Evolutionary conservation across 805 yeast species (phyloP), one percentile per base, ranked within the genome.

Genomic region (Clavispora phyllophila): DNA sequence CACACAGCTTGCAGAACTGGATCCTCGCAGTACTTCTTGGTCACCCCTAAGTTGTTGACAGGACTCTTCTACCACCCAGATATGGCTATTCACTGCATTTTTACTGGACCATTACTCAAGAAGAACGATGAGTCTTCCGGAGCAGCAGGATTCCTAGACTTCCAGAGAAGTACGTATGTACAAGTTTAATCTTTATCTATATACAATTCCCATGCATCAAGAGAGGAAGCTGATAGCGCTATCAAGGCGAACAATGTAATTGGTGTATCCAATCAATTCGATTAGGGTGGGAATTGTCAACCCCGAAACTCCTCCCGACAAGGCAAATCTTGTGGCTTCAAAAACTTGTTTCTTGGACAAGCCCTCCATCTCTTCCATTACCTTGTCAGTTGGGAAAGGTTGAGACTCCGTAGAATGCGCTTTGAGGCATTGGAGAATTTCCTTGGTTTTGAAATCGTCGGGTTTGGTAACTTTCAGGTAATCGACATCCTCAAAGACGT

Each of bases 31-130:
- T 91, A 89, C 59, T 89, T 93, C 57, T 70, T 93, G 57, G 87
- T 93, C 32, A 93, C 98, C 0, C 99, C 99, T 0, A 93, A 93
- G 62, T 69, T 91, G 44, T 68, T 91, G 47, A 82, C 93, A 0
- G 82, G 84, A 34, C 67, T 93, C 39, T 78, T 80, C 53, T 89
- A 88, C 57, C 86, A 86, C 50, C 78, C 78, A 14, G 78, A 78
- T 44, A 87, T 91, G 96, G 77, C 81, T 46, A 78, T 91, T 3
- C 95, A 87, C 60, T 87, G 96, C 67, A 89, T 91, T 34, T 69
- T 61, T 40, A 66, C 73, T 1, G 73, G 73, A 3, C 66, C 69
- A 4, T 53, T 56, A 20, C 41, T 51, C 40, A 36, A 42, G 27
- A 36, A 20, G 25, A 41, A 44, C n/a, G 39, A 28, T 9, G 36